Evolutionary conservation across 78 protist species (phyloP), one percentile per base, ranked within the genome.

Genomic region (Cavenderia fasciculata): DNA sequence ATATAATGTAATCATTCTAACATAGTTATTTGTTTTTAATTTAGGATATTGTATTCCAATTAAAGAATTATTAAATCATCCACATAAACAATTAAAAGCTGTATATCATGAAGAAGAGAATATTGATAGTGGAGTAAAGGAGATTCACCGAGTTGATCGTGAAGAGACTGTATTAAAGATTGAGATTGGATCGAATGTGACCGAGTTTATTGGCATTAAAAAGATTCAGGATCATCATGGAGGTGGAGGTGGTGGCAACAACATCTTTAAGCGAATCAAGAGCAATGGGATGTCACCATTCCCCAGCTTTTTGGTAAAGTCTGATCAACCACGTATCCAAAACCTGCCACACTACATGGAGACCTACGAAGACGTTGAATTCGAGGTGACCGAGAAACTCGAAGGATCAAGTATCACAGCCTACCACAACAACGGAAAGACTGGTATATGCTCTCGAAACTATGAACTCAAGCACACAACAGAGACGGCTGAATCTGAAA

Each of bases 371-470:
- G 79, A 84, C 3, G 59, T 87, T 25, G 43, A 34, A n/a, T 94
- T 79, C 61, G 92, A 94, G 8, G 77, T 94, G 0, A 86, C 96
- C 2, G 96, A 94, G 23, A 94, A 94, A 76, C 29, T 94, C 21
- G 96, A 94, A 10, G 96, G 96, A n/a, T 52, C 94, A 1, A 74
- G 89, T 1, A 57, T 87, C 44, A 87, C 93, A 0, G 74, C 29
- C 38, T 86, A 51, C 59, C 66, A 68, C 51, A 8, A 74, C 2
- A 47, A 69, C 5, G 86, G 71, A 7, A 23, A 63, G 12, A 41
- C 14, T 29, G 75, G 92, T 25, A 51, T 87, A n/a, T 85, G 93
- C 25, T 75, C 93, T 54, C 56, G 96, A 19, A 94, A 94, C 47
- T 59, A 14, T 59, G 52, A 41, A 19, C 34, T 79, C n/a, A 46